Conservation (phyloP, 495 filamentous ascomycete species). For the Aspergillus leporis region DNA sequence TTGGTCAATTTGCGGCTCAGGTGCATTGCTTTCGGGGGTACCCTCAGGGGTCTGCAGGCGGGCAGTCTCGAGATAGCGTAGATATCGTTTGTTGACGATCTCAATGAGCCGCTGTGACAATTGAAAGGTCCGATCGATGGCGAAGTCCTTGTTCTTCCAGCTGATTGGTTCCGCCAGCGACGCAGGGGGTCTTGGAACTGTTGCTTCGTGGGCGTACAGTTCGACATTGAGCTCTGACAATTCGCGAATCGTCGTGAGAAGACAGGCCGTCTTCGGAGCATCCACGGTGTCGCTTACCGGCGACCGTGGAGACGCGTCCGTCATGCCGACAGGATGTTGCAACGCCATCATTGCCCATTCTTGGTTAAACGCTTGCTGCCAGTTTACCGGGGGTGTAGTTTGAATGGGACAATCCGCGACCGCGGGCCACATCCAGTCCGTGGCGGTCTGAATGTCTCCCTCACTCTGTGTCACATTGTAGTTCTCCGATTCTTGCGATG, state of each 20-base stretch:
- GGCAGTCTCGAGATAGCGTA: constrained; percentile 6
- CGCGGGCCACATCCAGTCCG: constrained; percentile 8
- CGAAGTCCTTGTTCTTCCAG: constrained; percentile 17
- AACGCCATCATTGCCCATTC: constrained; percentile 12
- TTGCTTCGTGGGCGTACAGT: constrained; percentile 8
- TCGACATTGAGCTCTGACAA: constrained; percentile 14
- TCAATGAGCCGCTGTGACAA: constrained; percentile 15
- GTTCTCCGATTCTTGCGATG: neutral
- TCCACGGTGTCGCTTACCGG: constrained; percentile 1
- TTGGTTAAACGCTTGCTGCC: constrained; percentile 12
- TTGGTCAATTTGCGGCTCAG: constrained; percentile 8
- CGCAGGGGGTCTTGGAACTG: constrained; percentile 9
- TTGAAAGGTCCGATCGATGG: constrained; percentile 14
- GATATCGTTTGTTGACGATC: constrained; percentile 11
- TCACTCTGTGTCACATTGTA: neutral
- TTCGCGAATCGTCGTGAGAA: constrained; percentile 9
- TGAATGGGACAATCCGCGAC: constrained; percentile 1
- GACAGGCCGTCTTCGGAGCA: neutral
- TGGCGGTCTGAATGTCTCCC: constrained; percentile 1
- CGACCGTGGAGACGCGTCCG: neutral
- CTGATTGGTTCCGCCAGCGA: constrained; percentile 8
- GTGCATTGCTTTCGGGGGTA: neutral
- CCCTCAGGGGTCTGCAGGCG: neutral
- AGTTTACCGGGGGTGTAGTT: neutral
- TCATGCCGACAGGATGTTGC: neutral